These are phyloP conservation scores for Metahyphopichia silvanorum DNA, from an alignment of 805 yeast genomes.

Conservation along the genomic window DNA sequence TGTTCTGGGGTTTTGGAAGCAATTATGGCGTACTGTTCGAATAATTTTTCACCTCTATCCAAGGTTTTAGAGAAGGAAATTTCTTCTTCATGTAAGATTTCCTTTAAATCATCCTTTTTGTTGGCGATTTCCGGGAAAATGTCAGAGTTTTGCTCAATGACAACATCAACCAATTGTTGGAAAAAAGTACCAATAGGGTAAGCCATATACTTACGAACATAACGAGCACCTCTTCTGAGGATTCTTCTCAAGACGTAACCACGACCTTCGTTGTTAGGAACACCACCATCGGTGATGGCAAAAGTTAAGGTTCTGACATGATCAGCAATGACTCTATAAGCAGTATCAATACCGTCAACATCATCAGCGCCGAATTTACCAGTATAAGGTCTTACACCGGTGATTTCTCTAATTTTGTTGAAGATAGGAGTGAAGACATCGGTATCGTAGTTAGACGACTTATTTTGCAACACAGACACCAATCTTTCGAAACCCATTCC, in stretches of 20 bases:
- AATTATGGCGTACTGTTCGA: conserved; percentile 85
- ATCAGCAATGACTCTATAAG: conserved; percentile 97
- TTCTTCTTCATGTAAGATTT: conserved; percentile 95
- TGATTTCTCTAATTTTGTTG: conserved; percentile 80
- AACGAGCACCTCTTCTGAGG: conserved; percentile 96
- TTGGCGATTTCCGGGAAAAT: conserved; percentile 88
- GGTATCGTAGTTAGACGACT: conserved; percentile 91
- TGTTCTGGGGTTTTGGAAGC: conserved; percentile 75
- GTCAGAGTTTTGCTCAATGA: conserved; percentile 81
- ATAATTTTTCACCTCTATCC: conserved; percentile 96
- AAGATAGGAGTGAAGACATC: conserved; percentile 94
- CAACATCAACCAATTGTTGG: conserved; percentile 87
- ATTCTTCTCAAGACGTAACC: conserved; percentile 98
- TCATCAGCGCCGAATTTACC: conserved; percentile 95
- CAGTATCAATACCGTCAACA: conserved; percentile 92
- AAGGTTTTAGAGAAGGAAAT: conserved; percentile 90
- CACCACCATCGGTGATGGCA: conserved; percentile 98
- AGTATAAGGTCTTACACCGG: conserved; percentile 86
- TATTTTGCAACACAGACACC: conserved; percentile 90
- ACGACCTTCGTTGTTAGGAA: conserved; percentile 98
- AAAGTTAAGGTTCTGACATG: conserved; percentile 96
- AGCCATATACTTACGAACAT: conserved; percentile 92
- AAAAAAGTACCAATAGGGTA: conserved; percentile 94
- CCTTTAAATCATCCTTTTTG: conserved; percentile 72
- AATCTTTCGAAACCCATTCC: conserved; percentile 99